Base-by-base conservation (phyloP, 495 filamentous ascomycete genomes). In the Hypomontagnella submonticulosa region DNA sequence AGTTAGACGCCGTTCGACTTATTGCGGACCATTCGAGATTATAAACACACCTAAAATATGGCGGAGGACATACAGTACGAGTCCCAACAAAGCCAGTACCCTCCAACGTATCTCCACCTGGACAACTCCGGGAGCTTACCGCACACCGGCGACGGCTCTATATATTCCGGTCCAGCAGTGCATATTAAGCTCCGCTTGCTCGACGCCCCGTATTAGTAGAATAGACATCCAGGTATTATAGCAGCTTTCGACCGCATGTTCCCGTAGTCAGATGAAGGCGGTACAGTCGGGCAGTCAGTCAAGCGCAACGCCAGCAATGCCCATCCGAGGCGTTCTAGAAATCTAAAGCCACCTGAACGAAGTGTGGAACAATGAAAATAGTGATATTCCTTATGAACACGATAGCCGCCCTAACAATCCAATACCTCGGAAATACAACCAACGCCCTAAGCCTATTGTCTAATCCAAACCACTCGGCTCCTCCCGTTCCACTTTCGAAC, bases 351-450 rank as follows among this genome's bases (percentile, higher is more conserved):
- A 27, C 6, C 42, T 43, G 19, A n/a, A 49, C 16, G 18, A 15
- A 49, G 20, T 6, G 20, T 37, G 13, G 13, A 32, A 30, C 18
- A 56, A 20, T 18, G 52, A 55, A 47, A 38, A 41, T 57, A 50
- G 18, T 67, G 19, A 52, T 61, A 61, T 57, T 67, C 44, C 64
- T 30, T 57, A 61, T 36, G 11, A 49, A 57, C 36, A 56, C 51
- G 30, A 53, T 27, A 62, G 27, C 46, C 52, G 15, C 46, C 64
- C 44, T 30, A 60, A 32, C 12, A 13, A 34, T 37, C 27, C 47
- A 6, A 36, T 23, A n/a, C 16, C 40, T 16, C 48, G 36, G 34
- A 56, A 33, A 57, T 34, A 40, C n/a, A 46, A 42, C 57, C 57
- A 58, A 61, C 57, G 64, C 64, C 64, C 1, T n/a, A 51, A 62